phyloP scores from a whole-genome alignment of 305 asterid species.

The Vinca major region DNA sequence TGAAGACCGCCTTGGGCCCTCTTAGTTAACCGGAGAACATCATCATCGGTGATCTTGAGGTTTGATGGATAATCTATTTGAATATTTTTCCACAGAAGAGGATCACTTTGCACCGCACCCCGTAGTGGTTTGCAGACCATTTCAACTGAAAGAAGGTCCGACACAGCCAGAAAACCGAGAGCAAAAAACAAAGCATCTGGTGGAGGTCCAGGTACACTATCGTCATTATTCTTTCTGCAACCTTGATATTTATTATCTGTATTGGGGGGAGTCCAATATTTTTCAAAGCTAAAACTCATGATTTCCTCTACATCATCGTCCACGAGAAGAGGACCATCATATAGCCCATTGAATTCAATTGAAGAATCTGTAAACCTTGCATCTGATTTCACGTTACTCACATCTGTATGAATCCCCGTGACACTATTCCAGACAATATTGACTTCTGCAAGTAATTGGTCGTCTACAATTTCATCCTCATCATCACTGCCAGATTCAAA shows the following conservation, averaged over 20 bases:
- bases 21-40: slow-evolving; percentile 44
- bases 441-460: slow-evolving; percentile 28
- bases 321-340: slow-evolving; percentile 16
- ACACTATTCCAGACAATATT: slow-evolving; percentile 35
- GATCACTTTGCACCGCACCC: slow-evolving; percentile 48
- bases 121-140: slow-evolving; percentile 58
- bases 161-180: slow-evolving; percentile 45
- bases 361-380: slow-evolving; percentile 15
- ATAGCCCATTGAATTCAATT: slow-evolving; percentile 19
- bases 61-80: slow-evolving; percentile 36
- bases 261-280: slow-evolving; percentile 22
- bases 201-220: slow-evolving; percentile 34
- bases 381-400: slow-evolving; percentile 19
- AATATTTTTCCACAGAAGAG: slow-evolving; percentile 63
- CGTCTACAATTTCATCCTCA: slow-evolving; percentile 27
- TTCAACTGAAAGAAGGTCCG: slow-evolving; percentile 61
- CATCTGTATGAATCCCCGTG: slow-evolving; percentile 27
- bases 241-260: slow-evolving; percentile 17
- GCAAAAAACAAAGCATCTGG: slow-evolving; percentile 45
- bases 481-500: slow-evolving; percentile 27
- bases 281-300: slow-evolving; percentile 39
- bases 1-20: slow-evolving; percentile 66
- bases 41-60: slow-evolving; percentile 37
- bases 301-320: slow-evolving; percentile 30
- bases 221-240: slow-evolving; percentile 15